Evolutionary conservation across 2,329 filamentous ascomycete genomes (phyloP).

Genomic region (Fusarium nurragi): DNA sequence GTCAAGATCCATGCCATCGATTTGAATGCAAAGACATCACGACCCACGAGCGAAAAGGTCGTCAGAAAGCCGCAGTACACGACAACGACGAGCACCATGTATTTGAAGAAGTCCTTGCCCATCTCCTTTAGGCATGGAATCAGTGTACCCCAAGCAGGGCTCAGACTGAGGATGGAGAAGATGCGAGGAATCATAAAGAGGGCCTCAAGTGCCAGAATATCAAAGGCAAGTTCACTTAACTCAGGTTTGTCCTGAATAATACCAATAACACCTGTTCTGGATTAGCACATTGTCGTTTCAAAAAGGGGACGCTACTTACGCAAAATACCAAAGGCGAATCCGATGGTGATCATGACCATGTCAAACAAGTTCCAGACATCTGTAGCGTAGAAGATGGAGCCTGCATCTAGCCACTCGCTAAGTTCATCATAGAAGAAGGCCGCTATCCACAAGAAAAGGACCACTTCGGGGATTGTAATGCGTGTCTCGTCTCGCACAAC

Average conservation of each 20-base stretch:
- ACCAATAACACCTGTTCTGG: constrained; percentile 46
- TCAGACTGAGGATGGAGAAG: constrained; percentile 85
- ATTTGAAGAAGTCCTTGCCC: constrained; percentile 92
- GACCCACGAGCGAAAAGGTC: constrained; percentile 82
- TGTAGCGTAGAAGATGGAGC: constrained; percentile 83
- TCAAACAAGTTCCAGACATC: constrained; percentile 85
- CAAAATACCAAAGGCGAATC: constrained; percentile 74
- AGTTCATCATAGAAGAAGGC: constrained; percentile 90
- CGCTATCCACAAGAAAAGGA: constrained; percentile 86
- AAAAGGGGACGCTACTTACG: constrained; percentile 60
- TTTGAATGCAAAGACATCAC: constrained; percentile 70
- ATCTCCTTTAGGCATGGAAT: constrained; percentile 94
- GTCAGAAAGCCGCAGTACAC: constrained; percentile 90
- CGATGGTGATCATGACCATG: constrained; percentile 77
- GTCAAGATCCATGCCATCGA: constrained; percentile 81
- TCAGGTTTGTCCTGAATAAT: constrained; percentile 62
- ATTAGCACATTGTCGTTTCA: constrained; percentile 1
- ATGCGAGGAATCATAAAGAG: constrained; percentile 90
- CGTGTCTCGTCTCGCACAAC: constrained; percentile 73
- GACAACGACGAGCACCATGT: constrained; percentile 80
- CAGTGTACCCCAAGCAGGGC: constrained; percentile 88
- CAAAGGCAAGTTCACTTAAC: constrained; percentile 83
- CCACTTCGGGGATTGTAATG: constrained; percentile 74
- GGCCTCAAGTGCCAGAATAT: constrained; percentile 88
- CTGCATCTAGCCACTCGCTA: constrained; percentile 85